Evolutionary conservation across 1,284 basidiomycete genomes (phyloP).

Genomic region (Irpex sp.): DNA sequence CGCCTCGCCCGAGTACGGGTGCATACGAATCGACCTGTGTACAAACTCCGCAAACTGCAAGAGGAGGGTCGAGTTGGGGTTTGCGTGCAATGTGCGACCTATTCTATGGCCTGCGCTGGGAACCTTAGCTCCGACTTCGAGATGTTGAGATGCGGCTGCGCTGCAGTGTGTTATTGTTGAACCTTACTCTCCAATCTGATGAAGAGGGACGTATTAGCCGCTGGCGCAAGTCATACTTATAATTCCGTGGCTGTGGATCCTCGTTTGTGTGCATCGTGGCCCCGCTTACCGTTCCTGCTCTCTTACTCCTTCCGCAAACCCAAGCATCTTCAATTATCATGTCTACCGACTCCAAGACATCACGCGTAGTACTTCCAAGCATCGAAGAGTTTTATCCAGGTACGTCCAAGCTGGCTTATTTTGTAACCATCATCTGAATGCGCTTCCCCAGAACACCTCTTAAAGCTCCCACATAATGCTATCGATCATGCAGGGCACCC

Average conservation of each 20-base stretch:
- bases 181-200: background rate
- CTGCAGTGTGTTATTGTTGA: background rate
- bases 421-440: background rate
- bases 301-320: background rate
- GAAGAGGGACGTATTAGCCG: background rate
- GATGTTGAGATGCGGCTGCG: background rate
- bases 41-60: background rate
- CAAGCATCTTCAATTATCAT: background rate
- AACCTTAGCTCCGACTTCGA: background rate
- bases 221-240: background rate
- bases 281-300: background rate
- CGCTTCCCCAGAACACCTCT: background rate
- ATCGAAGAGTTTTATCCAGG: conserved; percentile 28
- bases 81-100: background rate
- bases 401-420: conserved; percentile 3
- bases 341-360: background rate
- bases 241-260: conserved; percentile 1
- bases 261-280: background rate
- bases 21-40: background rate
- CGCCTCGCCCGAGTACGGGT: background rate
- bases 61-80: background rate
- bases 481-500: background rate
- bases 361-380: conserved; percentile 21
- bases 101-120: background rate
- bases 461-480: background rate